These are phyloP conservation scores for Saccharum officinarum DNA, from an alignment of 176 grass and related monocot genomes.

Conservation along the genomic window DNA sequence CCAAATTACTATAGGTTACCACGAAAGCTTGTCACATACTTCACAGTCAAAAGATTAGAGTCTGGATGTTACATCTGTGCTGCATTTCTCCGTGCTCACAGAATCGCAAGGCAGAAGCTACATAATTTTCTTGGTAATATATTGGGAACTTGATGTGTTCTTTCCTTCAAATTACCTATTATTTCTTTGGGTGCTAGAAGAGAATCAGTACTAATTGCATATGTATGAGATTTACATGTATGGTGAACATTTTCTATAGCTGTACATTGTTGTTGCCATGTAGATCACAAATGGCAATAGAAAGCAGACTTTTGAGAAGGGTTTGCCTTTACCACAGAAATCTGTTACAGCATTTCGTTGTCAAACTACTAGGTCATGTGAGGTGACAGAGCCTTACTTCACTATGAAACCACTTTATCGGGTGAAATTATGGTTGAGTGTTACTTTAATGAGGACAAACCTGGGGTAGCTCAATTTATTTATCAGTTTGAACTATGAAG, in stretches of 20 bases:
- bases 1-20: conserved; percentile 79
- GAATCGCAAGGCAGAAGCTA: conserved; percentile 74
- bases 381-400: not conserved
- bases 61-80: conserved; percentile 84
- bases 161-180: conserved; percentile 15
- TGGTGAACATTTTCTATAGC: not conserved
- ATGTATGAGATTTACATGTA: not conserved
- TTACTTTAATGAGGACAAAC: not conserved
- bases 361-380: not conserved
- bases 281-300: conserved; percentile 2
- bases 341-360: not conserved
- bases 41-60: conserved; percentile 87
- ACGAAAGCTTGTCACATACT: conserved; percentile 71
- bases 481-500: not conserved
- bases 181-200: not conserved
- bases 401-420: not conserved
- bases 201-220: too few relatives aligned
- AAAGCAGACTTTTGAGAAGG: not conserved
- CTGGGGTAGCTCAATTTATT: not conserved
- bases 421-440: not conserved
- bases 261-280: not conserved
- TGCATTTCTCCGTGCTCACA: conserved; percentile 92
- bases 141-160: conserved; percentile 16
- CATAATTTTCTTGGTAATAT: conserved; percentile 90
- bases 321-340: not conserved